Evolutionary conservation across 129 eudicot species (phyloP), one percentile per base, ranked within the genome.

Genomic region (Ambrosia trifida): DNA sequence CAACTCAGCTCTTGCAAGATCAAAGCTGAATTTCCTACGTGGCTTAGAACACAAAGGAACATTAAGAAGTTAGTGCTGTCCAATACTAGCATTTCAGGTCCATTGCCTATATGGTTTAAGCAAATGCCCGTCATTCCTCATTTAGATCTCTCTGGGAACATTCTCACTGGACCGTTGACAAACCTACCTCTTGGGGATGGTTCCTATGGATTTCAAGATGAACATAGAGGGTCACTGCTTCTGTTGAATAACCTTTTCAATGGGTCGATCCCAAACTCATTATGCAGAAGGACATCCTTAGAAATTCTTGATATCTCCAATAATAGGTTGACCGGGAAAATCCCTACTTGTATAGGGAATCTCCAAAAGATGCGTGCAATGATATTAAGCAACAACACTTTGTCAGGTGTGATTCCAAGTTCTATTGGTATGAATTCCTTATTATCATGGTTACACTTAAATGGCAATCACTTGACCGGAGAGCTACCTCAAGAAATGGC

Each of bases 1-100:
- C 4, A 4, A 2, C 41, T 65, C 5, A 14, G 56, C 18, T 57
- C 64, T 11, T 69, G 74, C 52, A 45, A 68, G 31, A 28, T 80
- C 1, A 60, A 49, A 16, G 36, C 54, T 4, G 51, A 7, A 2
- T 80, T 80, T 45, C 84, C 80, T 7, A 4, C 5, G 1, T 80
- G 80, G 84, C 70, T 75, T 19, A 77, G 11, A 70, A 75, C 49
- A 10, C 84, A 80, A 70, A 44, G 11, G 13, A 51, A 9, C 0
- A 38, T 73, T 40, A 35, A 47, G 2, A 16, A 1, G 9, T 61
- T 79, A 20, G 47, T 36, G 2, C 12, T 80, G 14, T 72, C 75
- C 5, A 67, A 57, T 52, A 19, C 73, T 8, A 63, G 62, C 31
- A 69, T 80, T 33, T 59, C 76, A 24, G 80, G 62, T 12, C 65